Evolutionary conservation across 2,329 filamentous ascomycete species (phyloP), one percentile per base, ranked within the genome.

Genomic region (Pseudonectria buxi): DNA sequence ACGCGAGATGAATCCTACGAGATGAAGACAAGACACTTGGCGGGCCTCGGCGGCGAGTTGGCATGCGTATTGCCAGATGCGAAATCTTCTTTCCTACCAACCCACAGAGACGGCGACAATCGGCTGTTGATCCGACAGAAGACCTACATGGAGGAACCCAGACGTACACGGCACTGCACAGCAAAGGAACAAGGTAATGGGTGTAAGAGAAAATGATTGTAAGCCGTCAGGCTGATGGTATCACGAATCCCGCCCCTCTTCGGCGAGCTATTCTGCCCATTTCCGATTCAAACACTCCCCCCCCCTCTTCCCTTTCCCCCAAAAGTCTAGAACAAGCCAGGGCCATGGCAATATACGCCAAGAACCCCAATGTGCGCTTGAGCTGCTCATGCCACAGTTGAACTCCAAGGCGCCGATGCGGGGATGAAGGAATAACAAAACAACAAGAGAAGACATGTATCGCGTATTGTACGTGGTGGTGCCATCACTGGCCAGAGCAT

Each of bases 321-420:
- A 30, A 24, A 26, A 35, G 26, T 24, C 7, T 28, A 29, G 18
- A 10, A 24, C 10, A 35, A 30, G 28, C 37, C 37, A 33, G 16
- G n/a, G 9, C 15, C 13, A 33, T 35, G 40, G 29, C 24, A 36
- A 22, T 32, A 29, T 4, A 15, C 16, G 24, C 18, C 18, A 22
- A 9, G 18, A 22, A 9, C 18, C 18, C 9, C 18, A 5, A 22
- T 22, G 18, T 22, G 18, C 18, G 18, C 18, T 22, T 15, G 24
- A 13, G 26, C 29, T 39, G 37, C 35, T 31, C 30, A 38, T 43
- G 40, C 28, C 33, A 50, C 51, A 41, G 47, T 47, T 40, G 44
- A 53, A 50, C 51, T 54, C 51, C 51, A 30, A 37, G 37, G 40
- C 51, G 51, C 51, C 51, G 41, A 33, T 54, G 46, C 51, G 41